These are phyloP conservation scores for Astrothelium subdiscretum DNA, from an alignment of 495 filamentous ascomycete genomes.

Conservation along the genomic window DNA sequence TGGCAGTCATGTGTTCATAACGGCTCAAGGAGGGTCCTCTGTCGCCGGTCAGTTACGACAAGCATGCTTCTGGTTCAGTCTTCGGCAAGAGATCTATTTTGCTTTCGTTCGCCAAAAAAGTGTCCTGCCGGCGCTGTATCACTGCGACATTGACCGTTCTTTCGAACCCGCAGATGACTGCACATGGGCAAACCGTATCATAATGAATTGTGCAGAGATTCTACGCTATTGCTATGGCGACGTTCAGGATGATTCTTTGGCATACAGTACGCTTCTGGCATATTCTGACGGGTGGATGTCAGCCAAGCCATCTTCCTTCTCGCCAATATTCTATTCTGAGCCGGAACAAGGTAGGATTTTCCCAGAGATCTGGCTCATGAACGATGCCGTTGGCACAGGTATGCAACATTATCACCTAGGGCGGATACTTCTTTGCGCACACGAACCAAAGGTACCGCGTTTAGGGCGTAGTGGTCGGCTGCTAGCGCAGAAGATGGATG, in stretches of 20 bases:
- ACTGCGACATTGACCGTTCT: slow-evolving; percentile 32
- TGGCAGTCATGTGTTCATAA: slow-evolving; percentile 39
- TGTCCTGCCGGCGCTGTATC: slow-evolving; percentile 25
- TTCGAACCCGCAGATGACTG: background rate
- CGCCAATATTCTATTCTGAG: background rate
- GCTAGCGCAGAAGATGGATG: background rate
- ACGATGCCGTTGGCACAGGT: background rate
- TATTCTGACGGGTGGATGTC: background rate
- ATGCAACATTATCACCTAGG: background rate
- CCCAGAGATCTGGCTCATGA: background rate
- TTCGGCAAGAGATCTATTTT: slow-evolving; percentile 45
- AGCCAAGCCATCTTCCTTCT: background rate
- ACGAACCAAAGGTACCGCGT: background rate
- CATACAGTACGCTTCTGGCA: background rate
- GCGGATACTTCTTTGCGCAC: background rate
- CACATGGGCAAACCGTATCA: background rate
- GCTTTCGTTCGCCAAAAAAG: slow-evolving; percentile 40
- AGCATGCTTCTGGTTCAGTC: slow-evolving; percentile 45
- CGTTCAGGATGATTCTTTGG: background rate
- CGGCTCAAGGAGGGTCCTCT: slow-evolving; percentile 28
- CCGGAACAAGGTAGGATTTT: background rate
- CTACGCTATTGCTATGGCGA: background rate
- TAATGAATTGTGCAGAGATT: background rate
- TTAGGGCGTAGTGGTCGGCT: background rate
- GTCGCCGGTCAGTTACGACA: slow-evolving; percentile 30